A percentile compares a stretch with the other conserved stretches of the same genome.
These are phyloP conservation scores for Scedosporium apiospermum DNA, from an alignment of 2,329 filamentous ascomycete species.

Conservation along the genomic window DNA sequence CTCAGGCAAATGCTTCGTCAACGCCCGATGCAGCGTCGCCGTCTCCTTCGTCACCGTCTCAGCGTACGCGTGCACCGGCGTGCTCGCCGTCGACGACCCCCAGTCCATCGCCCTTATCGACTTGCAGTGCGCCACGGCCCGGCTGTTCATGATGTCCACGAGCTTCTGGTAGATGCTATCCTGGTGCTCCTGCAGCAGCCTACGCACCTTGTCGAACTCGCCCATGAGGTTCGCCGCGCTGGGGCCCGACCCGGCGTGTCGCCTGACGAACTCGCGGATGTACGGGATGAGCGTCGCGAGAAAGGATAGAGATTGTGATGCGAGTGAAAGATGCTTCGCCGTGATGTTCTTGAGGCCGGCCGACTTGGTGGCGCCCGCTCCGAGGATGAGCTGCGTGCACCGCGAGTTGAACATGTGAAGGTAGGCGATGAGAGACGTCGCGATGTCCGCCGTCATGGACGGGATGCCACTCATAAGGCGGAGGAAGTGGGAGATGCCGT, in stretches of 20 bases:
- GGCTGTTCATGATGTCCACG: conserved; percentile 81
- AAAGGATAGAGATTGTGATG: conserved; percentile 81
- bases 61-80: conserved; percentile 60
- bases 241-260: conserved; percentile 51
- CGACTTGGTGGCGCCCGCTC: conserved; percentile 79
- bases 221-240: conserved; percentile 54
- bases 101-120: conserved; percentile 68
- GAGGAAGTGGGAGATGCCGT: conserved; percentile 73
- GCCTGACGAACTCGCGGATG: conserved; percentile 80
- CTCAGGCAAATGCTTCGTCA: conserved; percentile 74
- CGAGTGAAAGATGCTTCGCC: conserved; percentile 86
- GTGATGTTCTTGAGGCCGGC: conserved; percentile 94
- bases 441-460: conserved; percentile 78
- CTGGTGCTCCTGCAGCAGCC: conserved; percentile 81
- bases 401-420: conserved; percentile 92
- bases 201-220: conserved; percentile 82
- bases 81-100: conserved; percentile 24
- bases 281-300: conserved; percentile 81
- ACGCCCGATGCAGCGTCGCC: conserved; percentile 69
- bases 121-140: conserved; percentile 64
- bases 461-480: conserved; percentile 78
- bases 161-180: conserved; percentile 86
- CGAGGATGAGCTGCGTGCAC: conserved; percentile 91
- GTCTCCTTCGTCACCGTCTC: conserved; percentile 83
- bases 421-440: conserved; percentile 70